Evolutionary conservation across 2,329 filamentous ascomycete species (phyloP).

Genomic region (Botrytis squamosa): DNA sequence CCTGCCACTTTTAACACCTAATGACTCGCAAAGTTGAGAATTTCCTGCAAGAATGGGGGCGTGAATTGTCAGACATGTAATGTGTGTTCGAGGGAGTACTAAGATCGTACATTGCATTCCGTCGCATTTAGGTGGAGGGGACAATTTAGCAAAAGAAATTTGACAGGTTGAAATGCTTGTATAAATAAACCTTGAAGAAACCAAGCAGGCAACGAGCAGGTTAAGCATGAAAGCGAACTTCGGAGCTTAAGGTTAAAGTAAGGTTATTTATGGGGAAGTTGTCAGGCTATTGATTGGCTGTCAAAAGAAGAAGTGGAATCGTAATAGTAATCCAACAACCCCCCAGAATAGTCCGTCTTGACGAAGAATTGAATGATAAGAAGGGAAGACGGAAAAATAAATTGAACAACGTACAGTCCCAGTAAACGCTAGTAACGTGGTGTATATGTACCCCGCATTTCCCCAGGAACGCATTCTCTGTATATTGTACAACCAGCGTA

Average conservation of each 20-base stretch:
- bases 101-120: not conserved
- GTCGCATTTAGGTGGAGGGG: not conserved
- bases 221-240: not conserved
- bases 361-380: not conserved
- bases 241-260: not conserved
- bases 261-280: not conserved
- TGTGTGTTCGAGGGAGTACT: not conserved
- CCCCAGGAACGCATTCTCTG: not conserved
- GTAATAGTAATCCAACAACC: not conserved
- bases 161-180: not conserved
- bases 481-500: not conserved
- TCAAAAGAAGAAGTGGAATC: not conserved
- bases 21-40: not conserved
- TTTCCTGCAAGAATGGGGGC: not conserved
- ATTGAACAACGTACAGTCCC: not conserved
- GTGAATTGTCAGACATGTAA: not conserved
- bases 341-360: too few relatives aligned
- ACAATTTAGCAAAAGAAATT: not conserved
- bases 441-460: slow-evolving; percentile 6
- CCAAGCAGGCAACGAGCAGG: not conserved
- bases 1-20: not conserved
- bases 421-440: not conserved
- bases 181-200: not conserved
- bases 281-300: too few relatives aligned
- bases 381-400: not conserved